Evolutionary conservation across 2,329 filamentous ascomycete species (phyloP).

Genomic region (Fusarium illudens): DNA sequence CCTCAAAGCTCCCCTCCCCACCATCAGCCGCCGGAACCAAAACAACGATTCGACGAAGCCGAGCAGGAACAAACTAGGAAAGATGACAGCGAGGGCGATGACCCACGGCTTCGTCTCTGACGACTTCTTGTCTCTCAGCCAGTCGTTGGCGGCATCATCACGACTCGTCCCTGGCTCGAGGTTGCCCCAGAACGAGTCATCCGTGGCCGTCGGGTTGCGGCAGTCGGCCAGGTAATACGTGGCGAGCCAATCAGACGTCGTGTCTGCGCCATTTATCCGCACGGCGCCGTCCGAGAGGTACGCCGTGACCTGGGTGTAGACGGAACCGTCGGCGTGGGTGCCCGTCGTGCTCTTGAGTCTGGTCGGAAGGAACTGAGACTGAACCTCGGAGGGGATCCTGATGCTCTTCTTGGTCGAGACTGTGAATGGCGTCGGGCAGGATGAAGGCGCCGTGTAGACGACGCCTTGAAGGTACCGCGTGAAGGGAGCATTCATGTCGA

Average conservation of each 20-base stretch:
- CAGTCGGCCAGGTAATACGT: conserved; percentile 32
- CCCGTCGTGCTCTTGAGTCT: background rate
- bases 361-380: conserved; percentile 13
- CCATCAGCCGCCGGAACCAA: conserved; percentile 47
- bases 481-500: background rate
- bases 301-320: conserved; percentile 24
- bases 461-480: conserved; percentile 29
- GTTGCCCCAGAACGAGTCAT: conserved; percentile 1
- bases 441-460: conserved; percentile 39
- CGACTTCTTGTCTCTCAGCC: background rate
- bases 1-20: conserved; percentile 41
- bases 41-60: conserved; percentile 45
- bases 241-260: conserved; percentile 16
- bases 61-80: conserved; percentile 43
- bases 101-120: conserved; percentile 22
- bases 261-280: conserved; percentile 9
- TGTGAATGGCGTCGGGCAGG: conserved; percentile 43
- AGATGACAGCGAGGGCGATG: conserved; percentile 38
- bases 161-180: conserved; percentile 8
- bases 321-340: conserved; percentile 4
- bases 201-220: conserved; percentile 23
- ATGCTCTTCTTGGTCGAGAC: conserved; percentile 25
- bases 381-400: conserved; percentile 12
- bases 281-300: conserved; percentile 19
- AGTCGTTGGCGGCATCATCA: background rate